Evolutionary conservation across 2,329 filamentous ascomycete species (phyloP).

Genomic region (Xylaria sp.): DNA sequence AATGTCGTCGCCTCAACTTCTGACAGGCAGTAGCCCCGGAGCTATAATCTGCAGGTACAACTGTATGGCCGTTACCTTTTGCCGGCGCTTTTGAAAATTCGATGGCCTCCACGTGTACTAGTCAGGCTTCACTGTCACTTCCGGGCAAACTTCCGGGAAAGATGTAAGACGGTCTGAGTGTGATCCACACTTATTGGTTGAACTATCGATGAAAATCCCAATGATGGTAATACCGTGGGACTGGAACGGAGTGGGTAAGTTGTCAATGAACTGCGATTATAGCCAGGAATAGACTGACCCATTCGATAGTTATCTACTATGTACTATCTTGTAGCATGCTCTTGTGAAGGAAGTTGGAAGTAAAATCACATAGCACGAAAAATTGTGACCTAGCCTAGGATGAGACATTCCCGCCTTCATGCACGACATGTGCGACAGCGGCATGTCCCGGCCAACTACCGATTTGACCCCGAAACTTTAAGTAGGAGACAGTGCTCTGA

Average conservation of each 20-base stretch:
- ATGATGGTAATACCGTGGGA: constrained; percentile 4
- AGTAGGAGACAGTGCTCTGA: constrained; percentile 2
- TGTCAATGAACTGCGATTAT: not conserved
- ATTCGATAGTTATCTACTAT: not conserved
- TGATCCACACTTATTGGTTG: constrained; percentile 22
- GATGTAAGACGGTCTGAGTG: constrained; percentile 12
- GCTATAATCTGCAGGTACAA: not conserved
- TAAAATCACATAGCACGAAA: not conserved
- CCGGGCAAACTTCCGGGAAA: constrained; percentile 11
- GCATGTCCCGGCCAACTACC: constrained; percentile 17
- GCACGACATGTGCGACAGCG: constrained; percentile 21
- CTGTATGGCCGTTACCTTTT: not conserved
- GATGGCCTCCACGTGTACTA: not conserved
- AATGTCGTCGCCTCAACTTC: not conserved
- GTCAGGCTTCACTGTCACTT: constrained; percentile 6
- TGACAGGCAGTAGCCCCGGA: not conserved
- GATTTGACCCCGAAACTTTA: constrained; percentile 1
- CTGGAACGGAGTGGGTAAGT: not conserved
- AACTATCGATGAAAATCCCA: constrained; percentile 26
- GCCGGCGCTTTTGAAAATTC: not conserved
- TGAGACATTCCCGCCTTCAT: constrained; percentile 10
- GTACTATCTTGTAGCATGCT: not conserved
- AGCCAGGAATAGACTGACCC: not conserved
- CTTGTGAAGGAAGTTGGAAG: not conserved
- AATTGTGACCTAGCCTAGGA: not conserved